A percentile compares a stretch with the other conserved stretches of the same genome.
Evolutionary conservation across 768 basidiomycete genomes (phyloP).

Genomic region (Rhodotorula taiwanensis): DNA sequence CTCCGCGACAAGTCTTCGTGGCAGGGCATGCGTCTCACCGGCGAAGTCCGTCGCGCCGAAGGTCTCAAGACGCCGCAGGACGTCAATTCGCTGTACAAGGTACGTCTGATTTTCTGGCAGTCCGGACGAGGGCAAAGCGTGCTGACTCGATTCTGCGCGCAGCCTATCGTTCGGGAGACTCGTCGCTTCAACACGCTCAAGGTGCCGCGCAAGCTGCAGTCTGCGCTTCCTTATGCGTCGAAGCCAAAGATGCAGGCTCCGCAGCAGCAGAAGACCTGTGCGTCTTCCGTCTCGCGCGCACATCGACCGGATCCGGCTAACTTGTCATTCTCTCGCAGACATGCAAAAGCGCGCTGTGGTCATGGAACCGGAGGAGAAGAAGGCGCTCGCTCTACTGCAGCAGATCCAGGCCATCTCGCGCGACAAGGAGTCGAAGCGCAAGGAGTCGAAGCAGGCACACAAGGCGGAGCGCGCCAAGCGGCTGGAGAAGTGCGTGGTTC

Average conservation of each 20-base stretch:
- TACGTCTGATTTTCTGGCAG: constrained; percentile 35
- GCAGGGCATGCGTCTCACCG: constrained; percentile 93
- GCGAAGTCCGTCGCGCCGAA: constrained; percentile 80
- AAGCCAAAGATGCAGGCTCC: constrained; percentile 79
- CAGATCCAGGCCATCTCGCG: constrained; percentile 88
- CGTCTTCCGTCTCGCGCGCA: background rate
- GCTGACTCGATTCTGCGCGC: background rate
- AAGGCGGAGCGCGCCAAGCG: constrained; percentile 61
- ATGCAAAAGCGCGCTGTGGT: constrained; percentile 90
- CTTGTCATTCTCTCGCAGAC: constrained; percentile 44
- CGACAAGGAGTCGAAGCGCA: constrained; percentile 70
- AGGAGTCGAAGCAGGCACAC: constrained; percentile 79
- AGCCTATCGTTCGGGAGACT: constrained; percentile 64
- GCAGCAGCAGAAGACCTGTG: constrained; percentile 49
- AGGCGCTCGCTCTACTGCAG: constrained; percentile 80
- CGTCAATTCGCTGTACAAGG: constrained; percentile 81
- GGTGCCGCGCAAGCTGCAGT: constrained; percentile 82
- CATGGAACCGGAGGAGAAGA: constrained; percentile 90
- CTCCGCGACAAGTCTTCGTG: constrained; percentile 68
- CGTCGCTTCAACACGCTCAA: constrained; percentile 86
- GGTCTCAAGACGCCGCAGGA: constrained; percentile 71
- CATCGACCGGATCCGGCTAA: background rate
- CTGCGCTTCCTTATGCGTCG: constrained; percentile 79
- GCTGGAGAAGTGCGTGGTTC: constrained; percentile 51
- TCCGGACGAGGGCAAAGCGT: background rate